phyloP scores from a whole-genome alignment of 75 land plant species.

The Pinus taeda region DNA sequence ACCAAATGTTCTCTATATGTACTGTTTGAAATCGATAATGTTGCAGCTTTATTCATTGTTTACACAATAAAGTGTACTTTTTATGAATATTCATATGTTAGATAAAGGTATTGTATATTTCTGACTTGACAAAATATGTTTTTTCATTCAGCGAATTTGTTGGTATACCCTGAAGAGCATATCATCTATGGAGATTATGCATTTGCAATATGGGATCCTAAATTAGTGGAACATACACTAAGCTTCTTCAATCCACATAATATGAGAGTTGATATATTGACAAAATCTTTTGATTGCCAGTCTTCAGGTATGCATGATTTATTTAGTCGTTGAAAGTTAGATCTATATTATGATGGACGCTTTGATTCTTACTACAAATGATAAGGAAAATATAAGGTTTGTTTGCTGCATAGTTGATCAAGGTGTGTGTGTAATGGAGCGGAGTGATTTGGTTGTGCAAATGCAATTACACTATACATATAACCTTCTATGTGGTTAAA shows the following conservation, averaged over 20 bases:
- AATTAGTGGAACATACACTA: conserved; percentile 49
- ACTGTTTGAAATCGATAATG: background rate
- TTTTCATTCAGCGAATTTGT: conserved; percentile 34
- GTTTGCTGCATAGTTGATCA: background rate
- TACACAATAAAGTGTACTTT: background rate
- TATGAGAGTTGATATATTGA: conserved; percentile 86
- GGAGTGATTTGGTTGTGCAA: too few relatives aligned
- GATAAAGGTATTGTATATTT: background rate
- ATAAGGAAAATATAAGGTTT: background rate
- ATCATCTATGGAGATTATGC: conserved; percentile 95
- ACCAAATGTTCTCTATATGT: background rate
- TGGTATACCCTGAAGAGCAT: conserved; percentile 74
- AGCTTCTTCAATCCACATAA: conserved; percentile 69
- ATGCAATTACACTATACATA: too few relatives aligned
- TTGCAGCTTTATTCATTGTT: background rate
- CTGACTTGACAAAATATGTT: conserved; percentile 6
- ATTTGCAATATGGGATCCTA: conserved; percentile 74
- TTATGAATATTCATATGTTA: background rate
- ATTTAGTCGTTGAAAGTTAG: conserved; percentile 1
- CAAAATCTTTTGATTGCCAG: conserved; percentile 51
- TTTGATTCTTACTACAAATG: background rate
- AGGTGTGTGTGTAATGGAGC: too few relatives aligned
- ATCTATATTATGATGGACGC: background rate
- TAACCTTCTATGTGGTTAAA: too few relatives aligned
- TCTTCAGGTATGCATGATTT: conserved; percentile 44